Percentiles rank a stretch among this genome's conserved stretches.
Conservation (phyloP, 148 eudicot species). For the Rhododendron kiyosumense region DNA sequence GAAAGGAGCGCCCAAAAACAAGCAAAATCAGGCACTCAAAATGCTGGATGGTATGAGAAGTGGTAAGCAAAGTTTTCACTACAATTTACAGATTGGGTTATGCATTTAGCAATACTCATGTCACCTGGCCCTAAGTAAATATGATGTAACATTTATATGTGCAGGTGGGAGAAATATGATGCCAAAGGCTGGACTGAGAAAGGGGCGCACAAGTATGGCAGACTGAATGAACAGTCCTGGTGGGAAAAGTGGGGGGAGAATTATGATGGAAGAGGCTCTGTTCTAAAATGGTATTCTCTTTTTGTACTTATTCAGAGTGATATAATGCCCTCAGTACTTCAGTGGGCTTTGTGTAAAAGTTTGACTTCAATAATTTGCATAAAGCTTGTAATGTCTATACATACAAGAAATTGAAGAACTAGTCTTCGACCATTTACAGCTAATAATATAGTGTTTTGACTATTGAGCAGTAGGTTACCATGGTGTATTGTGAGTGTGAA, state of each 20-base stretch:
- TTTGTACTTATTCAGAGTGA: neutral
- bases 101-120: conserved; percentile 3
- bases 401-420: neutral
- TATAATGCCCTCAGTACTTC: neutral
- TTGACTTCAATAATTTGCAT: neutral
- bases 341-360: neutral
- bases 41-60: conserved; percentile 96
- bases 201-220: conserved; percentile 95
- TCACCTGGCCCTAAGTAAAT: neutral
- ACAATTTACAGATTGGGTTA: neutral
- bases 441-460: neutral
- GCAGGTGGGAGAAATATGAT: conserved; percentile 99
- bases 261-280: conserved; percentile 97
- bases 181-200: conserved; percentile 99
- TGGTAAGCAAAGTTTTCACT: conserved; percentile 45
- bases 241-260: conserved; percentile 99
- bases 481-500: neutral
- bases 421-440: neutral
- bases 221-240: conserved; percentile 96
- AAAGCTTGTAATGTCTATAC: neutral
- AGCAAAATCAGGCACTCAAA: conserved; percentile 93
- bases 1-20: conserved; percentile 96
- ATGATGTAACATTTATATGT: conserved; percentile 1
- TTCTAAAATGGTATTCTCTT: conserved; percentile 69
- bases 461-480: neutral